Evolutionary conservation across 2,329 filamentous ascomycete genomes (phyloP).

Genomic region (Claviceps digitariae): DNA sequence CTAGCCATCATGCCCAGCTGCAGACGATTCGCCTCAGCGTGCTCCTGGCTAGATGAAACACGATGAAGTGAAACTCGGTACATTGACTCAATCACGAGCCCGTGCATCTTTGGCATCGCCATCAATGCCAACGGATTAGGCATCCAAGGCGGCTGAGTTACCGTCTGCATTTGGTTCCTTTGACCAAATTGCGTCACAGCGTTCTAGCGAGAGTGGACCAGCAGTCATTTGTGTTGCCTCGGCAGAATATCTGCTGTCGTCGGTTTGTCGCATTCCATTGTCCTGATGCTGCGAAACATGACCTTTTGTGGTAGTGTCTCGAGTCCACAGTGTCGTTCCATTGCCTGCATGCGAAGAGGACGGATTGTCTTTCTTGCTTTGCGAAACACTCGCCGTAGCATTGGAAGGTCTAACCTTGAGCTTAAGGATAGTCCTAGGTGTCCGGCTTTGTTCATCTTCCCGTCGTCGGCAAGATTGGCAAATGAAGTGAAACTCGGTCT

Average conservation of each 20-base stretch:
- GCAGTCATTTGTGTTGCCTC: neutral
- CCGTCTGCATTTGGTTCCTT: neutral
- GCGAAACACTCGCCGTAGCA: constrained; percentile 5
- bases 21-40: neutral
- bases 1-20: neutral
- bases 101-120: neutral
- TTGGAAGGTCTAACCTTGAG: constrained; percentile 28
- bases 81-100: neutral
- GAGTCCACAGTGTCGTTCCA: neutral
- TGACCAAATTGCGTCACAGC: neutral
- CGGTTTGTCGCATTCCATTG: neutral
- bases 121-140: neutral
- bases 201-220: neutral
- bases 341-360: neutral
- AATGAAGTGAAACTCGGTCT: constrained; percentile 76
- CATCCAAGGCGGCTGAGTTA: neutral
- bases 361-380: neutral
- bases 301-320: neutral
- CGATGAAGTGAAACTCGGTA: neutral
- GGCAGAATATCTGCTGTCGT: neutral
- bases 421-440: constrained; percentile 35
- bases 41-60: neutral
- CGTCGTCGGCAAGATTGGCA: constrained; percentile 65
- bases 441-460: constrained; percentile 51
- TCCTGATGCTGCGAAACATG: neutral